These are phyloP conservation scores for Aspergillus sclerotialis DNA, from an alignment of 2,329 filamentous ascomycete species.

Conservation along the genomic window DNA sequence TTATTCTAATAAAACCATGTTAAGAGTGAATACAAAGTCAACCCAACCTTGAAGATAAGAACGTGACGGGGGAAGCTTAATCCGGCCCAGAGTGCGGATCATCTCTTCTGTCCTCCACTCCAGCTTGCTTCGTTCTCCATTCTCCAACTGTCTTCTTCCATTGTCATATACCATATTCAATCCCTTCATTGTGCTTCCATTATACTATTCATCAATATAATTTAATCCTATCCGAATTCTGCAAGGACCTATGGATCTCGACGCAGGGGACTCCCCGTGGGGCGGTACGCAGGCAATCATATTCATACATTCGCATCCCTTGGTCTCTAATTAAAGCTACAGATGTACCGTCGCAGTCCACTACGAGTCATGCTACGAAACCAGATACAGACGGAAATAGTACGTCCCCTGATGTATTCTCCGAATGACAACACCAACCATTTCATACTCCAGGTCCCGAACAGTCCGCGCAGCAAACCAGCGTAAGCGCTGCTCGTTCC, in stretches of 20 bases:
- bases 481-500: slow-evolving; percentile 39
- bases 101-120: slow-evolving; percentile 6
- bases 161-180: too few relatives aligned
- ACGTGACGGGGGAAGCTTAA: slow-evolving; percentile 10
- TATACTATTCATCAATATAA: not conserved
- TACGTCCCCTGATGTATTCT: slow-evolving; percentile 14
- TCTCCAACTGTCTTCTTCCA: slow-evolving; percentile 6
- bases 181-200: too few relatives aligned
- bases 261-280: slow-evolving; percentile 43
- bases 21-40: too few relatives aligned
- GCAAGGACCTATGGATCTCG: slow-evolving; percentile 36
- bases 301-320: slow-evolving; percentile 17
- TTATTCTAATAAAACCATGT: too few relatives aligned
- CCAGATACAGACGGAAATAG: slow-evolving; percentile 23
- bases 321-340: slow-evolving; percentile 16
- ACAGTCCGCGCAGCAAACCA: slow-evolving; percentile 26
- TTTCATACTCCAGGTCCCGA: slow-evolving; percentile 14
- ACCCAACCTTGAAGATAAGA: not conserved
- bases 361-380: slow-evolving; percentile 18
- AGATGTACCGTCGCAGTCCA: slow-evolving; percentile 43
- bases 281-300: slow-evolving; percentile 36
- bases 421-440: not conserved
- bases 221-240: slow-evolving; percentile 2
- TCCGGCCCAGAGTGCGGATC: slow-evolving; percentile 8
- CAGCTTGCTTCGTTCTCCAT: slow-evolving; percentile 8